Percentiles rank a stretch among this genome's conserved stretches.
phyloP scores from a whole-genome alignment of 179 eudicot genomes.

The Silene vulgaris region DNA sequence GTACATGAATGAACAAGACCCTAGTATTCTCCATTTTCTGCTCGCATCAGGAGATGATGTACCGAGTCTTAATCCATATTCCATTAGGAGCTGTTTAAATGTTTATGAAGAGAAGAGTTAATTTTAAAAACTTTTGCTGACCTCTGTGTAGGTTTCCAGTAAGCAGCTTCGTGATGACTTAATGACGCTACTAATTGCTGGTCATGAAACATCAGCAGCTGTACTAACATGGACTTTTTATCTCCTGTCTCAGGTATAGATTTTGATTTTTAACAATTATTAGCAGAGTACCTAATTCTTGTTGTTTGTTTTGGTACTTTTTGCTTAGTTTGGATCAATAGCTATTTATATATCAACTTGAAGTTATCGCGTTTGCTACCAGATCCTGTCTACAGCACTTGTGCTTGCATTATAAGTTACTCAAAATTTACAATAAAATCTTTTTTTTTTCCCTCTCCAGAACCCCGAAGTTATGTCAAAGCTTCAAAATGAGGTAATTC shows the following conservation, averaged over 20 bases:
- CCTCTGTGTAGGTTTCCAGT: conserved; percentile 70
- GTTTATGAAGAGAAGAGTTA: conserved; percentile 8
- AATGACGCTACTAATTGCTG: conserved; percentile 97
- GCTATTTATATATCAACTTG: not conserved
- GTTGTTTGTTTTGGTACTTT: not conserved
- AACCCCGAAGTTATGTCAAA: conserved; percentile 75
- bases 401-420: not conserved
- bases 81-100: conserved; percentile 4
- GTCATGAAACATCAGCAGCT: conserved; percentile 99
- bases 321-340: not conserved
- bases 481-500: conserved; percentile 83
- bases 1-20: conserved; percentile 93
- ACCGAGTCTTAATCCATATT: conserved; percentile 22
- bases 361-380: not conserved
- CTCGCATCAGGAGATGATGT: conserved; percentile 98
- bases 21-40: conserved; percentile 95
- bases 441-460: conserved; percentile 36
- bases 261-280: not conserved
- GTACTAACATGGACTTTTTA: conserved; percentile 96
- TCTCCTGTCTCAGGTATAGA: conserved; percentile 75
- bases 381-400: not conserved
- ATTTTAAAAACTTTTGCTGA: not conserved
- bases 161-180: conserved; percentile 98
- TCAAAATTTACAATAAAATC: not conserved
- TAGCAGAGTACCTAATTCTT: not conserved